A percentile compares a stretch with the other conserved stretches of the same genome.
These are phyloP conservation scores for Datura wrightii DNA, from an alignment of 257 asterid species.

Conservation along the genomic window DNA sequence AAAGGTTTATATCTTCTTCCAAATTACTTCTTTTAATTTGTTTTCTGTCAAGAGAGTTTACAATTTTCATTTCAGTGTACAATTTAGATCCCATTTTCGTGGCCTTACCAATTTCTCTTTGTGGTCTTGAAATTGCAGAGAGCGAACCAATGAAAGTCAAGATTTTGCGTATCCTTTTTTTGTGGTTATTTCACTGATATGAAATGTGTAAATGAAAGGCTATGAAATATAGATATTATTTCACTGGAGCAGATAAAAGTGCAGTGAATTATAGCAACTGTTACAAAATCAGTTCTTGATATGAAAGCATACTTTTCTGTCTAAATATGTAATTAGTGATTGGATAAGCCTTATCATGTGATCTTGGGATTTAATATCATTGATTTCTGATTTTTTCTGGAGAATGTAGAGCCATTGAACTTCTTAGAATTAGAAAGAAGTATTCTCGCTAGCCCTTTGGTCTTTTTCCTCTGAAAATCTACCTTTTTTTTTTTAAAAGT, in stretches of 20 bases:
- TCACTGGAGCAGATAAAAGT: not conserved
- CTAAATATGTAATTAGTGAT: slow-evolving; percentile 1
- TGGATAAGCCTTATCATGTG: not conserved
- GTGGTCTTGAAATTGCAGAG: slow-evolving; percentile 53
- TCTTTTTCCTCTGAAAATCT: not conserved
- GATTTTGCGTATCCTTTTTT: slow-evolving; percentile 80
- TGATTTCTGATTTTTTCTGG: not conserved
- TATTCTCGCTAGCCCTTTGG: not conserved
- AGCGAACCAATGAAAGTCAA: slow-evolving; percentile 74
- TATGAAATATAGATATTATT: not conserved
- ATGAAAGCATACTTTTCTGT: not conserved
- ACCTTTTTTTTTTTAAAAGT: not conserved
- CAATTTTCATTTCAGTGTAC: not conserved
- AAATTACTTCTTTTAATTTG: not conserved
- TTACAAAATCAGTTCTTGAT: not conserved
- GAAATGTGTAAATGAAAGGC: not conserved
- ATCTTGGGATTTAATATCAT: not conserved
- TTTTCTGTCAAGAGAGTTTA: not conserved
- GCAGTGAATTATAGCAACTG: not conserved
- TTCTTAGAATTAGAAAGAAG: not conserved
- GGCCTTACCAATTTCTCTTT: not conserved
- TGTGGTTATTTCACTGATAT: not conserved
- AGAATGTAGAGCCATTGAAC: not conserved
- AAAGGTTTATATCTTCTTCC: not conserved
- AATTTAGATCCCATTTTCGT: not conserved